Conservation (phyloP, 495 filamentous ascomycete species). For the Thozetella sp. region DNA sequence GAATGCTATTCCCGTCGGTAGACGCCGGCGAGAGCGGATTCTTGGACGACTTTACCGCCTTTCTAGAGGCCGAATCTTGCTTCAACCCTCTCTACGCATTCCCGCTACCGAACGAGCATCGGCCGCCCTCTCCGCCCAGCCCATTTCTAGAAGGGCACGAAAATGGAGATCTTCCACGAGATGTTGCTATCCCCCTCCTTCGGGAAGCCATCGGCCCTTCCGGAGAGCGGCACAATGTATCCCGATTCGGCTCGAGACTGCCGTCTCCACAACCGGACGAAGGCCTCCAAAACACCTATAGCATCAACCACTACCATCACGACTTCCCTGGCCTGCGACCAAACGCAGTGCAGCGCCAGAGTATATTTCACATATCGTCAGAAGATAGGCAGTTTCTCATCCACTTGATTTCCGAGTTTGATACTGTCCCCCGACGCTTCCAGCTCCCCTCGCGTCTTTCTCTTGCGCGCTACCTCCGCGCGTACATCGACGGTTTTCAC, state of each 20-base stretch:
- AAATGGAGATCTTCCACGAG: too few relatives aligned
- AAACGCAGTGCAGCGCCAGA: not conserved
- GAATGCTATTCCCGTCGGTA: not conserved
- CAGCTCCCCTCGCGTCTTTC: conserved; percentile 11
- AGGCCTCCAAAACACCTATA: not conserved
- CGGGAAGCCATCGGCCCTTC: not conserved
- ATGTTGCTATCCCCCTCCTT: too few relatives aligned
- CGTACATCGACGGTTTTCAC: conserved; percentile 40
- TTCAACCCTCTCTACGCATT: not conserved
- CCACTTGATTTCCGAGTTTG: not conserved
- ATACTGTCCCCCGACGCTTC: not conserved
- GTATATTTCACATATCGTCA: not conserved
- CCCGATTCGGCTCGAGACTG: not conserved
- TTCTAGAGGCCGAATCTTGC: not conserved
- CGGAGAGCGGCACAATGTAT: not conserved
- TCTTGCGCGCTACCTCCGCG: conserved; percentile 9
- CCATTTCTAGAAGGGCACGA: too few relatives aligned
- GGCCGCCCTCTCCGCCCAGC: too few relatives aligned
- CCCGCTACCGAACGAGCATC: not conserved
- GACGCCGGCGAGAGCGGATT: not conserved
- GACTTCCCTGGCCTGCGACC: not conserved
- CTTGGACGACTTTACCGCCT: conserved; percentile 3
- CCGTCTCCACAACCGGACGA: not conserved
- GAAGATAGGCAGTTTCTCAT: conserved; percentile 2
- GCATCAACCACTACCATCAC: not conserved